Percentiles rank a stretch among this genome's conserved stretches.
These are phyloP conservation scores for Exophiala aquamarina DNA, from an alignment of 2,329 filamentous ascomycete species.

Conservation along the genomic window DNA sequence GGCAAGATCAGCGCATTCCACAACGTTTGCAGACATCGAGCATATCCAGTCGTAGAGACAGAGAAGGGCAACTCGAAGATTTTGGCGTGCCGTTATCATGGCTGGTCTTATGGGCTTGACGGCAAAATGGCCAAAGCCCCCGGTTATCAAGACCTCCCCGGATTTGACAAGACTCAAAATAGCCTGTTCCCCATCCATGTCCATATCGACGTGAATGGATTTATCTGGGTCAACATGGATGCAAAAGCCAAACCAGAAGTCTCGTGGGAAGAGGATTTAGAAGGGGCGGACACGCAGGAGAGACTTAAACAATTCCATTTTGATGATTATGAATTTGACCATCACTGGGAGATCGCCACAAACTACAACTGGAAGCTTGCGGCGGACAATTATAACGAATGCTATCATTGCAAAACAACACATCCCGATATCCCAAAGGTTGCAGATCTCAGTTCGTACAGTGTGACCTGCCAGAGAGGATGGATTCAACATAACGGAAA, in stretches of 20 bases:
- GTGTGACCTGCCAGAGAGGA: constrained; percentile 53
- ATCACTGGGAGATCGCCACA: constrained; percentile 26
- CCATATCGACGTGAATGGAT: constrained; percentile 16
- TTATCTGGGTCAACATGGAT: constrained; percentile 21
- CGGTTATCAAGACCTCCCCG: constrained; percentile 54
- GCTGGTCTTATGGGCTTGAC: constrained; percentile 60
- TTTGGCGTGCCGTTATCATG: constrained; percentile 61
- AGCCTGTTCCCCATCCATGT: constrained; percentile 44
- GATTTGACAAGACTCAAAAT: constrained; percentile 59
- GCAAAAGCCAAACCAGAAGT: constrained; percentile 12
- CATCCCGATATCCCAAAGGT: constrained; percentile 56
- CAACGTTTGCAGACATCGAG: constrained; percentile 62
- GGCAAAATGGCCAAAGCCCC: constrained; percentile 63
- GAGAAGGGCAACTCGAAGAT: constrained; percentile 34
- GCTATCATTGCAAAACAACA: constrained; percentile 58
- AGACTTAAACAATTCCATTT: constrained; percentile 53
- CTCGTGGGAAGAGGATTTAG: constrained; percentile 17
- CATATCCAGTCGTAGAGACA: constrained; percentile 51
- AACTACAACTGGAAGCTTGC: constrained; percentile 23
- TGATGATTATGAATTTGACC: constrained; percentile 51
- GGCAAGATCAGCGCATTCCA: constrained; percentile 61
- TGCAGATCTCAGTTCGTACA: constrained; percentile 56
- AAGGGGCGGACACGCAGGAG: constrained; percentile 43
- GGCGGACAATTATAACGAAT: constrained; percentile 61
- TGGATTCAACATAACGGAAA: constrained; percentile 56